Evolutionary conservation across 164 flowering plant species (phyloP), one percentile per base, ranked within the genome.

Genomic region (Vitis cinerea): DNA sequence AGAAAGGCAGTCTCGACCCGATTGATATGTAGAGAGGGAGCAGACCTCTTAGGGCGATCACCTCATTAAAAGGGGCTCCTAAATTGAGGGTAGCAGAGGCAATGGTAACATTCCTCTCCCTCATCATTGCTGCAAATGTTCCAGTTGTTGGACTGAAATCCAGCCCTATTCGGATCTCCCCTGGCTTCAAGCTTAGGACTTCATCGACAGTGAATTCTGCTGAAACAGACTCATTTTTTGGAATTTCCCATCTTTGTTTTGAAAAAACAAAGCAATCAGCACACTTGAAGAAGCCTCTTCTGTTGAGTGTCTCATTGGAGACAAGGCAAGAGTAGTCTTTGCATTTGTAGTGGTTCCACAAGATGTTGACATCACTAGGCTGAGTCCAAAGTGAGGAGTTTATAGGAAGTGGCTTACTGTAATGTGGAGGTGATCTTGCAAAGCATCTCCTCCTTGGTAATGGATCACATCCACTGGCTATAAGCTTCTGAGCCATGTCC

Each of bases 121-220:
- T 81, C 84, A 83, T 79, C 10, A 77, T 63, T 0, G 86, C 84
- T 0, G 86, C 84, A 71, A 83, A 83, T 3, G 83, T 81, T 1
- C 84, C 86, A 0, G 84, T 79, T 13, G 80, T 75, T 10, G 77
- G 80, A 57, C 86, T 74, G 71, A 79, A 79, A 60, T 83, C 83
- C 47, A 83, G 63, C 1, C 86, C 86, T 10, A 81, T 75, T 8
- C 81, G 73, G 23, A 81, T 79, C 74, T 81, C 80, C 27, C 79
- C 84, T 0, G 84, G 75, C 72, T 81, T 81, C 56, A 79, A 51
- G 17, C 50, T 14, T 2, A 83, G 72, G 10, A 83, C 84, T 55
- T 81, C 71, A 66, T 81, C 79, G 10, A 77, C 60, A n/a, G 81
- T 71, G 77, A 79, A 81, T 64, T 75, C 87, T 0, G 79, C 78